phyloP scores from a whole-genome alignment of 225 moss, liverwort and hornwort genomes.

The Anthoceros angustus region DNA sequence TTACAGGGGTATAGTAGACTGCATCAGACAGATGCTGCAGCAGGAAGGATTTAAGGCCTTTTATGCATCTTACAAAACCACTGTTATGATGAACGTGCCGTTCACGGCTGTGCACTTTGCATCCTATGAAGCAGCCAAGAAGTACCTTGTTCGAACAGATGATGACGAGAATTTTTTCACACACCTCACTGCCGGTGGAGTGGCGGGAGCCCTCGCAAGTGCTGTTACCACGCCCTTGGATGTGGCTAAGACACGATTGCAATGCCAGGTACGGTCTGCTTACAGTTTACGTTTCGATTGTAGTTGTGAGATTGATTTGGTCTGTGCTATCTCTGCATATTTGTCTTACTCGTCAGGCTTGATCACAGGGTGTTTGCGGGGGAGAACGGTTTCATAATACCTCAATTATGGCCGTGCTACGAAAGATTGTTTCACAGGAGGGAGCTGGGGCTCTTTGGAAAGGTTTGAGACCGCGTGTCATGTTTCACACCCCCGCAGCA shows the following conservation, averaged over 20 bases:
- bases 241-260: slow-evolving; percentile 85
- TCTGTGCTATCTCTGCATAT: neutral
- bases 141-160: slow-evolving; percentile 21
- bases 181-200: slow-evolving; percentile 79
- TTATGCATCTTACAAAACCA: slow-evolving; percentile 69
- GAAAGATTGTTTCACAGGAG: slow-evolving; percentile 54
- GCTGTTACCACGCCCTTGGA: slow-evolving; percentile 88
- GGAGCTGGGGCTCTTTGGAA: slow-evolving; percentile 46
- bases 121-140: slow-evolving; percentile 88
- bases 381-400: slow-evolving; percentile 58
- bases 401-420: slow-evolving; percentile 51
- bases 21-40: slow-evolving; percentile 50
- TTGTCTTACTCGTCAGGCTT: neutral
- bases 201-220: slow-evolving; percentile 90
- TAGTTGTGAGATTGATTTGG: no score
- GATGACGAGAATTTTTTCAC: slow-evolving; percentile 66
- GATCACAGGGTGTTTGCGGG: slow-evolving; percentile 59
- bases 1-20: slow-evolving; percentile 60
- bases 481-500: slow-evolving; percentile 95
- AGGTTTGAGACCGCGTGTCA: slow-evolving; percentile 66
- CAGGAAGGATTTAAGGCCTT: slow-evolving; percentile 74
- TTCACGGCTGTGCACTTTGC: slow-evolving; percentile 99
- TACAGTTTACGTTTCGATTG: neutral
- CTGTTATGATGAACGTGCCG: slow-evolving; percentile 89
- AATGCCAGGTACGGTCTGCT: slow-evolving; percentile 48